phyloP scores from a whole-genome alignment of 2,329 filamentous ascomycete genomes.

The Stemphylium beticola region DNA sequence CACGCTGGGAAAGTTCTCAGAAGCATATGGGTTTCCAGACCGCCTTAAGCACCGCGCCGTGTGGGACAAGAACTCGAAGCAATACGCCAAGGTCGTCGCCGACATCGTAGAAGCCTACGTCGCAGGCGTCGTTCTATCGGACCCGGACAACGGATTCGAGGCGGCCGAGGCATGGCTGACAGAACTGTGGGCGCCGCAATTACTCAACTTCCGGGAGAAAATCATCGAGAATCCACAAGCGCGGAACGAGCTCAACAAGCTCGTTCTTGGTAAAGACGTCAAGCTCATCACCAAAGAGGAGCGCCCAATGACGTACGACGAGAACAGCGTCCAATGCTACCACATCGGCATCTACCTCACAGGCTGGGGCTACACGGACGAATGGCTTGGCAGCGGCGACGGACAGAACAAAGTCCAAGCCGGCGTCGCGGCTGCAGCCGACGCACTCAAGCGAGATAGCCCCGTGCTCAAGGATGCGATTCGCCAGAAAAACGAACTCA shows the following conservation, averaged over 20 bases:
- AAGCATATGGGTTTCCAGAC: conserved; percentile 72
- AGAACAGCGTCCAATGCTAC: conserved; percentile 62
- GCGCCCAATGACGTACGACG: conserved; percentile 57
- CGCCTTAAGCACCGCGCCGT: conserved; percentile 61
- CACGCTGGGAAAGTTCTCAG: conserved; percentile 73
- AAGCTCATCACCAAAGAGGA: conserved; percentile 58
- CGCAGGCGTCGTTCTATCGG: conserved; percentile 75
- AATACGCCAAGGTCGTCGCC: conserved; percentile 72
- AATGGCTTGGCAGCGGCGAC: conserved; percentile 67
- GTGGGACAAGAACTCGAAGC: conserved; percentile 38
- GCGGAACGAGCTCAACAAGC: conserved; percentile 48
- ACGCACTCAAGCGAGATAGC: conserved; percentile 61
- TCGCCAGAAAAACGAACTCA: conserved; percentile 31
- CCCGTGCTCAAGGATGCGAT: conserved; percentile 21
- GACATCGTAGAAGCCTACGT: conserved; percentile 94
- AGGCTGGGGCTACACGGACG: conserved; percentile 70
- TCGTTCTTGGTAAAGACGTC: conserved; percentile 41
- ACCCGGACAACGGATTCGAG: conserved; percentile 66
- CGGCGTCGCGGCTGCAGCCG: conserved; percentile 68
- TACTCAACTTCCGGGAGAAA: conserved; percentile 38
- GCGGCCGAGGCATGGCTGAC: conserved; percentile 74
- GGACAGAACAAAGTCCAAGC: conserved; percentile 73
- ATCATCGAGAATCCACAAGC: conserved; percentile 48
- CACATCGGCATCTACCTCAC: conserved; percentile 69
- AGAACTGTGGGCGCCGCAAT: conserved; percentile 67